Evolutionary conservation across 257 asterid genomes (phyloP).

Genomic region (Solanum pennellii): DNA sequence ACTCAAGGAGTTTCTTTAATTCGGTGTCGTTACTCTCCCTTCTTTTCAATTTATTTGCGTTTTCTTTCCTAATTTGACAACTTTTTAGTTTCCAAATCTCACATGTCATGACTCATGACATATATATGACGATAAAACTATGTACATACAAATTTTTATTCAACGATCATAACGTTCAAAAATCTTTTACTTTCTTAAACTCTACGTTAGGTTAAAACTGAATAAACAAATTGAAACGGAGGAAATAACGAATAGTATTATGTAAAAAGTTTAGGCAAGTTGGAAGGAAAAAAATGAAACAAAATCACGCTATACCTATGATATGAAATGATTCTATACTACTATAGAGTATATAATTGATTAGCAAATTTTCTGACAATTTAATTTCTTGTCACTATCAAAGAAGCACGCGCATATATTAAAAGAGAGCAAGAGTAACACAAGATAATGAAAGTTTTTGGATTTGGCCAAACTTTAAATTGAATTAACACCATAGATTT

Average conservation of each 20-base stretch:
- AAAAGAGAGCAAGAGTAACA: not conserved
- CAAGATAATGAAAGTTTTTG: not conserved
- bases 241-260: not conserved
- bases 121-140: not conserved
- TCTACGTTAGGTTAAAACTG: rapidly evolving
- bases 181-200: not conserved
- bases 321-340: not conserved
- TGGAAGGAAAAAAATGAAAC: not conserved
- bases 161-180: not conserved
- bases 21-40: not conserved
- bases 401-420: not conserved
- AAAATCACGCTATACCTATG: not conserved
- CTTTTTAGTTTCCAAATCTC: not conserved
- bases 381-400: not conserved
- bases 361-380: not conserved
- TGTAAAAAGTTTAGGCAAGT: not conserved
- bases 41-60: not conserved
- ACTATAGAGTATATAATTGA: not conserved
- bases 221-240: not conserved
- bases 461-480: not conserved
- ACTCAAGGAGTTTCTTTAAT: not conserved
- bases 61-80: not conserved
- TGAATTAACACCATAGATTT: not conserved
- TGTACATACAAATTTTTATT: not conserved
- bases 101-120: not conserved